Conservation (phyloP, 768 basidiomycete genomes). For the Exsudoporus frostii region DNA sequence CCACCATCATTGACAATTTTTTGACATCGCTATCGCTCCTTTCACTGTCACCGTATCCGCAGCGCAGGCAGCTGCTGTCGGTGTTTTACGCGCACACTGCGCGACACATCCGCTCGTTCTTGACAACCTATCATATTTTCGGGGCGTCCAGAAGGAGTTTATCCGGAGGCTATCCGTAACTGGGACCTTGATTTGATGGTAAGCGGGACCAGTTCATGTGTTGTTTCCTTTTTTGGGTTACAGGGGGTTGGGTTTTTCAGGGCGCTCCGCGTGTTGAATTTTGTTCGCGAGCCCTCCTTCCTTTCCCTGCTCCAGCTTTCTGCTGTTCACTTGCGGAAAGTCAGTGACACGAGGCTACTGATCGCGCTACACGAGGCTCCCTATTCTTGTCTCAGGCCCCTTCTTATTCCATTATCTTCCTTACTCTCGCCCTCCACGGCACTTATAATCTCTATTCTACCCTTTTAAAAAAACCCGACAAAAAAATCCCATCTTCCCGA, state of each 20-base stretch:
- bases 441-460: conserved; percentile 17
- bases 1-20: background rate
- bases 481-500: conserved; percentile 16
- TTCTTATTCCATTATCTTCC: conserved; percentile 17
- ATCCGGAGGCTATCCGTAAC: conserved; percentile 11
- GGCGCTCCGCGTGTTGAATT: conserved; percentile 31
- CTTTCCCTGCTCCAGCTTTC: conserved; percentile 23
- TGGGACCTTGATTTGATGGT: conserved; percentile 20
- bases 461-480: conserved; percentile 17
- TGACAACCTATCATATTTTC: conserved; percentile 4
- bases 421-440: conserved; percentile 20
- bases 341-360: conserved; percentile 48
- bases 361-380: conserved; percentile 47
- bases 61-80: conserved; percentile 13
- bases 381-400: conserved; percentile 21
- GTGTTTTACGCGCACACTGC: background rate
- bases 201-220: conserved; percentile 21
- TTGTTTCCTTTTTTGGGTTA: conserved; percentile 29
- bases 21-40: background rate
- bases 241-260: conserved; percentile 33
- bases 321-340: conserved; percentile 38
- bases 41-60: background rate
- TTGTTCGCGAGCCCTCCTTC: conserved; percentile 15
- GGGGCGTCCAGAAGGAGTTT: background rate
- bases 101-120: conserved; percentile 1